Evolutionary conservation across 306 rosid genomes (phyloP).

Genomic region (Prunus salicina): DNA sequence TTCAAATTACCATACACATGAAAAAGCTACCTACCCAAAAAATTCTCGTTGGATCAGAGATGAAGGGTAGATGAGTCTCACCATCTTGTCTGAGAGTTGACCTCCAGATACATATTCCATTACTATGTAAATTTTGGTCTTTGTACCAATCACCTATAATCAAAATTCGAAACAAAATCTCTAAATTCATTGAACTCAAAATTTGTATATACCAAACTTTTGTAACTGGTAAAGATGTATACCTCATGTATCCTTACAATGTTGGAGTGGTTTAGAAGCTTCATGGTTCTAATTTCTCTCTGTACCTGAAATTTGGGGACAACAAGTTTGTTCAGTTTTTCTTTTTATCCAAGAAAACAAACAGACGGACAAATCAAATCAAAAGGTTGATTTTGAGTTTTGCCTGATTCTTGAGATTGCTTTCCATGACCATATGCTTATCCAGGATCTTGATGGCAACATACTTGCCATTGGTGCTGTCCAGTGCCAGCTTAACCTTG

Average conservation of each 20-base stretch:
- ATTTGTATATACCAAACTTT: background rate
- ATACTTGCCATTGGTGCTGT: conserved; percentile 38
- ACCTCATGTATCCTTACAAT: conserved; percentile 78
- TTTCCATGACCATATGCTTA: conserved; percentile 63
- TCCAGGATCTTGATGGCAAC: conserved; percentile 74
- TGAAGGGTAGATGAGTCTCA: conserved; percentile 32
- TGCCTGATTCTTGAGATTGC: conserved; percentile 65
- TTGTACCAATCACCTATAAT: conserved; percentile 65
- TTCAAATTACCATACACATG: background rate
- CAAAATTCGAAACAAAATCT: background rate
- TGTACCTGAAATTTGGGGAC: conserved; percentile 51
- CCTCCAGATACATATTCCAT: conserved; percentile 81
- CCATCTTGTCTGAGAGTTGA: conserved; percentile 64
- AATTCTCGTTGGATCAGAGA: background rate
- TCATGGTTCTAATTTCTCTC: conserved; percentile 84
- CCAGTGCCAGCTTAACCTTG: conserved; percentile 65
- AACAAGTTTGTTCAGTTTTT: background rate
- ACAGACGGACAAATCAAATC: background rate
- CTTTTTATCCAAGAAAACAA: background rate
- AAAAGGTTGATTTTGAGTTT: background rate
- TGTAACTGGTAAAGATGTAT: background rate
- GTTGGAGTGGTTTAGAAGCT: conserved; percentile 69
- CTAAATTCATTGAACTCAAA: background rate
- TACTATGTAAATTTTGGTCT: conserved; percentile 70
- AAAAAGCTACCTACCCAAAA: conserved; percentile 6